These are phyloP conservation scores for Diversispora eburnea DNA, from an alignment of 192 early-diverging fungal species.

Conservation along the genomic window DNA sequence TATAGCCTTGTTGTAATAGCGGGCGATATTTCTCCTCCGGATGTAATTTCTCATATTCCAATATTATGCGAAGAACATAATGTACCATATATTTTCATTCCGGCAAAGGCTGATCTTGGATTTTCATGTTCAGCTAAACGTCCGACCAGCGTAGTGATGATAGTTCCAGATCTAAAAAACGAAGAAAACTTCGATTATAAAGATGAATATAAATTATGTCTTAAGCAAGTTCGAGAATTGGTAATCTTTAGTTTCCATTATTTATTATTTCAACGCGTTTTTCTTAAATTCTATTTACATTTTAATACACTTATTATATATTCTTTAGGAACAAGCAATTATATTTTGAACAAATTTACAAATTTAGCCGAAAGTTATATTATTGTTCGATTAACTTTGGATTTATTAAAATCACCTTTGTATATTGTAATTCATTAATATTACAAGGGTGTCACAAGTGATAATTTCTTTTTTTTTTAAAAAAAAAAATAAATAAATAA, in stretches of 20 bases:
- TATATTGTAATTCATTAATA: no score
- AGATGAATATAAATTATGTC: constrained; percentile 82
- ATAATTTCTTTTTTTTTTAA: no score
- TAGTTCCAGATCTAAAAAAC: constrained; percentile 71
- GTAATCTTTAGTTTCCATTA: constrained; percentile 34
- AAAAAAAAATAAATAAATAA: no score
- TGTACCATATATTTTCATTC: constrained; percentile 95
- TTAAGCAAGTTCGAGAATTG: constrained; percentile 73
- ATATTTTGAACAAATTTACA: no score
- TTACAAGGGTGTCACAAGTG: no score
- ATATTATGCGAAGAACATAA: constrained; percentile 95
- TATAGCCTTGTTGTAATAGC: constrained; percentile 85
- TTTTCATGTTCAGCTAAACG: constrained; percentile 90
- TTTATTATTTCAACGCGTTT: no score
- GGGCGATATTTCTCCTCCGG: constrained; percentile 94
- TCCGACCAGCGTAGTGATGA: constrained; percentile 88
- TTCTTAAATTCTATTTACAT: no score
- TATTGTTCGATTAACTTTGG: no score
- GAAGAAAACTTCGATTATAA: constrained; percentile 78
- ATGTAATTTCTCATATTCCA: constrained; percentile 96
- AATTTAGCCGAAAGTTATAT: no score
- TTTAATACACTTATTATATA: no score
- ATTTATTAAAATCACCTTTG: no score
- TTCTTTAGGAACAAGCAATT: no score
- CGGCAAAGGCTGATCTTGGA: constrained; percentile 94